Percentiles rank a stretch among this genome's conserved stretches.
Evolutionary conservation across 805 yeast genomes (phyloP).

Genomic region (Candida pini): DNA sequence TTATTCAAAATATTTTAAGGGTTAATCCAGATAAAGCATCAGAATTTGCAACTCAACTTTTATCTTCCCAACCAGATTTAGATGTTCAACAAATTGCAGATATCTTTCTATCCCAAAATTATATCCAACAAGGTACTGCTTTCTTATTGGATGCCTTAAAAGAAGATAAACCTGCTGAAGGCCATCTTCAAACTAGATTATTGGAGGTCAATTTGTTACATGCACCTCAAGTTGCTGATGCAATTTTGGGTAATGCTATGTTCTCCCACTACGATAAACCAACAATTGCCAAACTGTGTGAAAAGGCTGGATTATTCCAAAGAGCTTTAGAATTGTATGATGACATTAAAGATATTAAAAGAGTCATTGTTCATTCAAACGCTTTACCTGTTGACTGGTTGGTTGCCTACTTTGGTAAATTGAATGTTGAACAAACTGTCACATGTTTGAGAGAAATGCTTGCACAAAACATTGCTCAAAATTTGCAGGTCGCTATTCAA

Average conservation of each 20-base stretch:
- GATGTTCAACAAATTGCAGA: slow-evolving; percentile 87
- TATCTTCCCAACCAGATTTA: slow-evolving; percentile 56
- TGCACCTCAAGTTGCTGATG: slow-evolving; percentile 99
- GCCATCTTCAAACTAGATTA: slow-evolving; percentile 90
- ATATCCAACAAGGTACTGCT: slow-evolving; percentile 96
- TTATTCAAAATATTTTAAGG: slow-evolving; percentile 86
- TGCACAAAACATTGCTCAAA: slow-evolving; percentile 71
- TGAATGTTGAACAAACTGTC: slow-evolving; percentile 89
- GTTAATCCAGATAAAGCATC: slow-evolving; percentile 97
- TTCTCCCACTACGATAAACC: slow-evolving; percentile 94
- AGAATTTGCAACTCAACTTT: slow-evolving; percentile 87
- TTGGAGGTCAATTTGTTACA: slow-evolving; percentile 88
- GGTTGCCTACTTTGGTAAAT: slow-evolving; percentile 84
- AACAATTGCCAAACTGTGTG: slow-evolving; percentile 86
- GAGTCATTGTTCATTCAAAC: slow-evolving; percentile 85
- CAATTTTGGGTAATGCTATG: slow-evolving; percentile 92
- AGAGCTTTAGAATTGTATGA: slow-evolving; percentile 96
- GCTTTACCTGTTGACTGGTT: slow-evolving; percentile 91
- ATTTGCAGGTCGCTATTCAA: slow-evolving; percentile 89
- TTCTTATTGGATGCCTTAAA: slow-evolving; percentile 92
- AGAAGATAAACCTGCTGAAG: slow-evolving; percentile 89
- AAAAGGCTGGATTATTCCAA: slow-evolving; percentile 92
- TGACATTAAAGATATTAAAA: slow-evolving; percentile 89
- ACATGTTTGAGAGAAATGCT: slow-evolving; percentile 84
- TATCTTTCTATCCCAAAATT: slow-evolving; percentile 89